These are phyloP conservation scores for Aspergillus sparsus DNA, from an alignment of 495 filamentous ascomycete species.

Conservation along the genomic window DNA sequence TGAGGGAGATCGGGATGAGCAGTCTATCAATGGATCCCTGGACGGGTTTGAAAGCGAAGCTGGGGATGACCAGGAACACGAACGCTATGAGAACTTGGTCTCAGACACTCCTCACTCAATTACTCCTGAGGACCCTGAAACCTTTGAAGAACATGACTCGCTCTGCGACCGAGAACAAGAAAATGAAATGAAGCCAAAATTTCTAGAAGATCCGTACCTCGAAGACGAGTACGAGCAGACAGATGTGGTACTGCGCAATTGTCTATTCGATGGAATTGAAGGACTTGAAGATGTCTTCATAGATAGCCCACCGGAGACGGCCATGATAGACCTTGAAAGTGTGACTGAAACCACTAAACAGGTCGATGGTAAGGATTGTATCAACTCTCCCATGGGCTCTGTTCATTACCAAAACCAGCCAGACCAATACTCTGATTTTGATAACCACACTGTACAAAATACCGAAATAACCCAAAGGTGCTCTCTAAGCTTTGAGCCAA, in stretches of 20 bases:
- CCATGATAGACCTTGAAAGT: slow-evolving; percentile 7
- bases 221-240: slow-evolving; percentile 1
- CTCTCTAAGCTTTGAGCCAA: slow-evolving; percentile 4
- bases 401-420: slow-evolving; percentile 18
- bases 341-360: slow-evolving; percentile 16
- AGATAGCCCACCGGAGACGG: not conserved
- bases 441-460: slow-evolving; percentile 26
- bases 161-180: not conserved
- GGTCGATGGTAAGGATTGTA: slow-evolving; percentile 10
- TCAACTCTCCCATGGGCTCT: slow-evolving; percentile 18
- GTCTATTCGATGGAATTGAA: slow-evolving; percentile 17
- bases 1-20: slow-evolving; percentile 18
- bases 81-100: not conserved
- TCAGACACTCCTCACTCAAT: not conserved
- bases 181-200: slow-evolving; percentile 9
- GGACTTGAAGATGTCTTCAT: slow-evolving; percentile 27
- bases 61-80: not conserved
- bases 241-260: not conserved
- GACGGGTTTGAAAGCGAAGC: not conserved
- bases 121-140: not conserved
- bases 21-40: not conserved
- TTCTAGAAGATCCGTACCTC: not conserved
- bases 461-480: slow-evolving; percentile 15
- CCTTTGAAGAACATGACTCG: not conserved
- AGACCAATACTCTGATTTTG: slow-evolving; percentile 22